Evolutionary conservation across 1,284 basidiomycete species (phyloP).

Genomic region (Wolfiporia cocos): DNA sequence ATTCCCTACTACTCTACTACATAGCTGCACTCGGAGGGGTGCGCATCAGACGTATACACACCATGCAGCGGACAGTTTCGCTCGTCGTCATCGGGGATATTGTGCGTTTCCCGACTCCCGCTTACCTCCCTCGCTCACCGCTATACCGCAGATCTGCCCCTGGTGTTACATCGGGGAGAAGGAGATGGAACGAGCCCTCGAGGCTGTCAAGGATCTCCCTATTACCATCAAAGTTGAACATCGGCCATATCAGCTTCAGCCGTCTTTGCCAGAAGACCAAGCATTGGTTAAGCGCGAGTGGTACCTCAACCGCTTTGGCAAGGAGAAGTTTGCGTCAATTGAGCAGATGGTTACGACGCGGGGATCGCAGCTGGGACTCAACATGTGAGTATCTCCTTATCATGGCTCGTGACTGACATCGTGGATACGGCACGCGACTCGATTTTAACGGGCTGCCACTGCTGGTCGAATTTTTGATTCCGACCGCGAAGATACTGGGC

Average conservation of each 20-base stretch:
- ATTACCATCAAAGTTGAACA: conserved; percentile 69
- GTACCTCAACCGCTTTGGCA: conserved; percentile 50
- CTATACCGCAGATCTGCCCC: conserved; percentile 47
- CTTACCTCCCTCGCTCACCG: conserved; percentile 2
- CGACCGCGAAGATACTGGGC: too few relatives aligned
- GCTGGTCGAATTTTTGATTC: too few relatives aligned
- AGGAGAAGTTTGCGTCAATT: conserved; percentile 46
- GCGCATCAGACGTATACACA: background rate
- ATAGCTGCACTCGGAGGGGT: too few relatives aligned
- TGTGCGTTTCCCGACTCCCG: conserved; percentile 34
- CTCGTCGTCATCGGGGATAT: conserved; percentile 69
- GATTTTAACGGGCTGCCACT: too few relatives aligned
- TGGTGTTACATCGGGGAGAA: conserved; percentile 74
- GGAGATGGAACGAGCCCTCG: conserved; percentile 64
- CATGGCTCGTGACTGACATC: too few relatives aligned
- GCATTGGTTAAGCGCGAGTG: conserved; percentile 43
- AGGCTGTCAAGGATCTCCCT: conserved; percentile 54
- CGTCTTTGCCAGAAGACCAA: conserved; percentile 38
- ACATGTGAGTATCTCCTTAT: conserved; percentile 55
- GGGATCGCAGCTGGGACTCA: conserved; percentile 56
- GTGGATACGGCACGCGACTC: too few relatives aligned
- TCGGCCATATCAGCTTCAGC: conserved; percentile 65
- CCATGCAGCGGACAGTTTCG: conserved; percentile 40
- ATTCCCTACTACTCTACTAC: too few relatives aligned
- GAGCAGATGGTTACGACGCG: conserved; percentile 40